Evolutionary conservation across 169 alveolate genomes (phyloP).

Genomic region (Plasmodium berghei): DNA sequence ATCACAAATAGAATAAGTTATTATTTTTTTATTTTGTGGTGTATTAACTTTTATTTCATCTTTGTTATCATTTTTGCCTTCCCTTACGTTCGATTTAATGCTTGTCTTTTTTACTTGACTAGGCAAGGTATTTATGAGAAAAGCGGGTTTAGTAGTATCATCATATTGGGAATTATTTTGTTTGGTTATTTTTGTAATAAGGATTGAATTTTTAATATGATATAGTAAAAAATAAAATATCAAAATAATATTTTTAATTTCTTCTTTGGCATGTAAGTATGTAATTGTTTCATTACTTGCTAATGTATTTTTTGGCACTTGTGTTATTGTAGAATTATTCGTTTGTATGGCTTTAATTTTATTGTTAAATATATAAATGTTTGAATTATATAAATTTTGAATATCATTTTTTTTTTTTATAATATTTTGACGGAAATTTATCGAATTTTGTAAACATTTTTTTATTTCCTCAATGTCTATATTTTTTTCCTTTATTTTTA

Average conservation of each 20-base stretch:
- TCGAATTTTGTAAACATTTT: slow-evolving; percentile 15
- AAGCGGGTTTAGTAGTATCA: too few relatives aligned
- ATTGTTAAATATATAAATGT: slow-evolving; percentile 40
- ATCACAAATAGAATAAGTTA: background rate
- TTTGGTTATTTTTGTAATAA: background rate
- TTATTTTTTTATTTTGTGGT: slow-evolving; percentile 1
- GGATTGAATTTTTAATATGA: slow-evolving; percentile 14
- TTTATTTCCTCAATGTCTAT: slow-evolving; percentile 15
- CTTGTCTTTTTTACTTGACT: too few relatives aligned
- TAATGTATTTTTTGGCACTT: background rate
- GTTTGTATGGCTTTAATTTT: slow-evolving; percentile 16
- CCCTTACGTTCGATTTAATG: too few relatives aligned
- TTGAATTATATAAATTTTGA: slow-evolving; percentile 20
- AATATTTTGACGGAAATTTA: slow-evolving; percentile 9
- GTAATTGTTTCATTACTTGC: slow-evolving; percentile 38
- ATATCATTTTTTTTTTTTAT: slow-evolving; percentile 24
- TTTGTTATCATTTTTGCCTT: too few relatives aligned
- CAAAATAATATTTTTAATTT: slow-evolving; percentile 45
- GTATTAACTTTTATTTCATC: background rate
- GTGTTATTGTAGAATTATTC: background rate
- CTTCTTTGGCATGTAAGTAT: slow-evolving; percentile 33
- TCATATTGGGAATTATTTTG: too few relatives aligned
- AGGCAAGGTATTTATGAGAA: too few relatives aligned
- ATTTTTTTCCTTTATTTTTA: slow-evolving; percentile 14
- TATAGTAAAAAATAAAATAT: slow-evolving; percentile 35